Evolutionary conservation across 768 basidiomycete species (phyloP), one percentile per base, ranked within the genome.

Genomic region (Lactifluus volemus): DNA sequence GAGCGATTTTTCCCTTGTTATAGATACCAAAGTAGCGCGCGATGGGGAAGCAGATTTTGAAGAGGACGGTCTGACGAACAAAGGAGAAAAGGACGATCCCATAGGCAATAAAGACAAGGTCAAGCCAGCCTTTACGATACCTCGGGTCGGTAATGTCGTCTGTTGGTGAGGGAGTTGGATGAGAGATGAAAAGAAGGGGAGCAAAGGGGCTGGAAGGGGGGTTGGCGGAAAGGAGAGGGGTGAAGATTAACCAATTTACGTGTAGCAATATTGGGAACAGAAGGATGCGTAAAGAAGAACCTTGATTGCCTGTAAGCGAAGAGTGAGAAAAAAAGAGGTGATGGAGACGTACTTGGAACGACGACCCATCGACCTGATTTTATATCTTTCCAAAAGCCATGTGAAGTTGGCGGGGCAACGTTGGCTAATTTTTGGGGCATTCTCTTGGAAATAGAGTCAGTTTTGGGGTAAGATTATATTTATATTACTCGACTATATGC

Each of bases 31-130:
- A 84, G 60, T 79, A 77, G 38, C 76, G 79, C 0, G 88, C 94
- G 41, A 93, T 65, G 1, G 88, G 89, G 25, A 76, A 75, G 48
- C 84, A 83, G 11, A 92, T 39, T 58, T 81, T 81, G 68, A 88
- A 65, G 17, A 86, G 82, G 70, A 92, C 70, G 48, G 77, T 68
- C 73, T 98, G 93, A 34, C 96, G 85, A 47, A 94, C 66, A 70
- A 93, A 89, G 2, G 92, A 95, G 76, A 88, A 98, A 67, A 96
- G 84, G 53, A 98, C 75, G 72, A 98, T 77, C 69, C 95, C 78
- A 73, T 91, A 95, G 3, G 79, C 78, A 49, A 98, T 67, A 74
- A 99, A 99, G 15, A 79, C 68, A 9, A 93, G 63, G 69, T 98
- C 96, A 61, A 81, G 73, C 66, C 79, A 88, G 15, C 81, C 81